Evolutionary conservation across 2,329 filamentous ascomycete species (phyloP), one percentile per base, ranked within the genome.

Genomic region (Aspergillus fischeri): DNA sequence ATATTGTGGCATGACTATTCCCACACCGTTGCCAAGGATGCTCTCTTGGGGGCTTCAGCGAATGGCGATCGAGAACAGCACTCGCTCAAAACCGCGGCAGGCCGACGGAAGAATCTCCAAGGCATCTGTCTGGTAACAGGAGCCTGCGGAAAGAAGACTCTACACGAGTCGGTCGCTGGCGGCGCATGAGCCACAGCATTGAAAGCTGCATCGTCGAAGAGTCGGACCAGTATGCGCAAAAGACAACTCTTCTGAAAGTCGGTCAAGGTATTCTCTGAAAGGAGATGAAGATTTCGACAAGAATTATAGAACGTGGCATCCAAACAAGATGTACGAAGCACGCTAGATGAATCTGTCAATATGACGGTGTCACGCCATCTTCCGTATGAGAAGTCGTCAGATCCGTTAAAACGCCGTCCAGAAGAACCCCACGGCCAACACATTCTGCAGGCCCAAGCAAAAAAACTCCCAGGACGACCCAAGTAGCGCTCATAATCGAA

Each of bases 401-500:
- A 73, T 70, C 70, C 72, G 65, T 67, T 63, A 59, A 73, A 73
- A 74, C 72, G 72, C 72, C 72, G 62, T 68, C 70, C 67, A 69
- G 65, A 65, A 65, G 60, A 68, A 67, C 62, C 68, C 65, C 65
- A 62, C 60, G 63, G 64, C 63, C 70, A 66, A 68, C 66, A 62
- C 59, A 64, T 66, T 58, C 69, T 69, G 67, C 64, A 67, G 66
- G 64, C 65, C 67, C 66, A 67, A 71, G 64, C 66, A 65, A 62
- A 64, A 64, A 61, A 68, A 68, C 66, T 69, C 68, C 65, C 63
- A 69, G 63, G 63, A 56, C 60, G 60, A 67, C 61, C 64, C 67
- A 65, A 68, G 65, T 65, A 60, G 71, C 71, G 65, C 67, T 69
- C 66, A 67, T 62, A 63, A 65, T 67, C 64, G 63, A 71, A 70